Evolutionary conservation across 1,139 yeast species (phyloP), one percentile per base, ranked within the genome.

Genomic region (Pichia inconspicua): DNA sequence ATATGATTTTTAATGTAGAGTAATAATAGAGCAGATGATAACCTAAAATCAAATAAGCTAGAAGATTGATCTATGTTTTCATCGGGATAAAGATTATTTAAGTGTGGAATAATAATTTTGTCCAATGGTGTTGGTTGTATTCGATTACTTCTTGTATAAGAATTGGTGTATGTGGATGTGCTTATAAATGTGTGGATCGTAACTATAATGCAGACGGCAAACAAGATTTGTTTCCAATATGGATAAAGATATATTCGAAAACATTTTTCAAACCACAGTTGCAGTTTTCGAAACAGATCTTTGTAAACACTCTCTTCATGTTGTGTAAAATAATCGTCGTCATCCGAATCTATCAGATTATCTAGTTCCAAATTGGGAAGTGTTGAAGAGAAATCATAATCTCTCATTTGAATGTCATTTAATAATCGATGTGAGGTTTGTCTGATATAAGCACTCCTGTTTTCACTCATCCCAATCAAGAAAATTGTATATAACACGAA

Each of bases 11-110:
- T 54, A n/a, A 63, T 39, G 14, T 54, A 52, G n/a, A 53, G 34
- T 22, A 64, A 44, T 49, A 58, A 50, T 12, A 59, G 30, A 8
- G 56, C 57, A 1, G 59, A 58, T 19, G 63, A 46, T 8, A 62
- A 50, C 43, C 67, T 51, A 19, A 59, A 58, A 48, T 63, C 67
- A 44, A 55, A 60, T 19, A 53, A 31, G 25, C 46, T 43, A 9
- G 28, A 12, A 7, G 11, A 4, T 4, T 41, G 31, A 6, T 28
- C 36, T 6, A 6, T 10, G 1, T 15, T 5, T 10, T 11, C 22
- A n/a, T 45, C 28, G 2, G 49, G 54, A 28, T 43, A 53, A 38
- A 52, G 12, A 35, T 38, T 36, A 5, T 44, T 19, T 8, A 48
- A 39, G 25, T 37, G 4, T 5, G 54, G 53, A 31, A 52, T 17